Base-by-base conservation (phyloP, 495 filamentous ascomycete species). In the Penicillium turbatum region DNA sequence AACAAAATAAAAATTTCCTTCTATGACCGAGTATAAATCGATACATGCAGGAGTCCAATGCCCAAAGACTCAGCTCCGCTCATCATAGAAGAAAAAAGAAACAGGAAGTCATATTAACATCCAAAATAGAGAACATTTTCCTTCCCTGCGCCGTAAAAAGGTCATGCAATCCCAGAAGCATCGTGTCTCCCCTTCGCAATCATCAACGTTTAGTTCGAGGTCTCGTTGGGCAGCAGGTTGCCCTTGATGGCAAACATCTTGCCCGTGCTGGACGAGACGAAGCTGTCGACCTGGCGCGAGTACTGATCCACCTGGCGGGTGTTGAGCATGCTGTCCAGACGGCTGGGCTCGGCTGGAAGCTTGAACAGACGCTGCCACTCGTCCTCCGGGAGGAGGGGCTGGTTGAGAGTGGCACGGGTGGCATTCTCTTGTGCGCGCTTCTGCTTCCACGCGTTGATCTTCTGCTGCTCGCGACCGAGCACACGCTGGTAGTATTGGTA, bases 181-280 rank as follows among this genome's bases (percentile, higher is more conserved):
- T 62, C 65, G 51, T 58, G 51, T 58, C 61, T 46, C 49, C 49
- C 46, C 49, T 44, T 56, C 57, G 53, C 58, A 60, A 53, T 51
- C 58, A 49, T 61, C 61, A 54, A 54, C 40, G 59, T 60, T 59
- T 68, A 74, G 66, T 74, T 73, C 61, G 67, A 72, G 43, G 61
- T 63, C 72, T 78, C 75, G 36, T 71, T 71, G 21, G 78, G 78
- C 62, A 81, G 59, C 42, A 81, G 62, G 61, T 80, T 81, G 24
- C 89, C 89, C 77, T 92, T 86, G 42, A 95, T 90, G 17, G 90
- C 93, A 70, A 98, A 97, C 95, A 98, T 97, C 86, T 97, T 98
- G 26, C 89, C 82, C 47, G 86, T 93, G 49, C 93, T 86, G 44
- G 79, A 84, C 29, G 92, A 91, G 39, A 91, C 88, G 67, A 97